Evolutionary conservation across 306 rosid species (phyloP), one percentile per base, ranked within the genome.

Genomic region (Astragalus membranaceus): DNA sequence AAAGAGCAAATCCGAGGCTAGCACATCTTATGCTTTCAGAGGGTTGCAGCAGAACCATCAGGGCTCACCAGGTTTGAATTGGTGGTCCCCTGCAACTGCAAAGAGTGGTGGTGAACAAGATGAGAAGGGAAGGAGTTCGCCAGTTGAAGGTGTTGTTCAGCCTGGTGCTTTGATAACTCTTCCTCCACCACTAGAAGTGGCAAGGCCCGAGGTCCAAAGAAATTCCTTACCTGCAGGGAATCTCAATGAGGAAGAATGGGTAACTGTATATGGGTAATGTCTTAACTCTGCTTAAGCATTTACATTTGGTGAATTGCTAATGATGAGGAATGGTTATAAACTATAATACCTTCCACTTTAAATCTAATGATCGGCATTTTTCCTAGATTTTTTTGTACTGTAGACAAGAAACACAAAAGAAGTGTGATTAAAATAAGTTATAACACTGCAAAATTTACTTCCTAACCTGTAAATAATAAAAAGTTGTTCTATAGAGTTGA

Each of bases 131-230:
- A 87, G 73, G 83, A 79, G 85, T 82, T 94, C 96, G 2, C 97
- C 99, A 35, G 99, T 91, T 16, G 99, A 95, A 73, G 99, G 96
- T 64, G 95, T 91, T 72, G 87, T 95, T 79, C 97, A 91, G 78
- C 87, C 88, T 78, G 91, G 89, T 54, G 97, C 96, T 70, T 76
- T 95, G 81, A 86, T 91, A 63, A 91, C 91, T 47, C 91, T 94
- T 62, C 97, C 97, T 33, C 88, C 92, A 64, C 96, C 89, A 1
- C 83, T 90, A 76, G 96, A 91, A 82, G 92, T 91, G 78, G 99
- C 95, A 53, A 87, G 92, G 85, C 96, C 97, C 0, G 95, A 88
- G 80, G 80, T 85, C 77, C 94, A 86, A 60, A 89, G 92, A 74
- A 91, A 76, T 79, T 82, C 87, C 37, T 70, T 87, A 66, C 89